Percentiles rank a stretch among this genome's conserved stretches.
phyloP scores from a whole-genome alignment of 441 rosid genomes.

The Capsella rubella region DNA sequence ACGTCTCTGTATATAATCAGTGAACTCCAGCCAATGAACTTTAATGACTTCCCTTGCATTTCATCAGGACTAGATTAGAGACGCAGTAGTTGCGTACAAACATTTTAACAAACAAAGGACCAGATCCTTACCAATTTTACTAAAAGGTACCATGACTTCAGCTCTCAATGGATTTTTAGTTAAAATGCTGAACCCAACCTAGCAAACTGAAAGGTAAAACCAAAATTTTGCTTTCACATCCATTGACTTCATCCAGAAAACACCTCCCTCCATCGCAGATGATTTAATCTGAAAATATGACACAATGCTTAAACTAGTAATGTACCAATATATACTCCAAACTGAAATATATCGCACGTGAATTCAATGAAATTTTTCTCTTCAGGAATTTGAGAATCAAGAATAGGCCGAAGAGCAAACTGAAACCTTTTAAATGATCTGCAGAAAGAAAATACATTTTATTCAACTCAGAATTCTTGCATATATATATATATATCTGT shows the following conservation, averaged over 20 bases:
- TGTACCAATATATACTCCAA: not conserved
- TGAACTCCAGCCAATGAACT: not conserved
- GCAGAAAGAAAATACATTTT: not conserved
- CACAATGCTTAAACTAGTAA: not conserved
- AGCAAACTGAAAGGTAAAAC: not conserved
- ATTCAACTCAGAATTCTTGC: not conserved
- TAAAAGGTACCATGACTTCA: not conserved
- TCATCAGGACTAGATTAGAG: not conserved
- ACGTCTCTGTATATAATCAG: not conserved
- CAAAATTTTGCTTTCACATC: slow-evolving; percentile 9
- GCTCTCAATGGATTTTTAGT: not conserved
- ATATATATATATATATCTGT: not conserved
- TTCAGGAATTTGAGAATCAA: not conserved
- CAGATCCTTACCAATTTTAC: not conserved
- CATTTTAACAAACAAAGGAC: not conserved
- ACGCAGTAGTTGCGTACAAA: not conserved
- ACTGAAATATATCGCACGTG: not conserved
- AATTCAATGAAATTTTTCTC: not conserved
- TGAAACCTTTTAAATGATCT: not conserved
- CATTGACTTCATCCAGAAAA: slow-evolving; percentile 1
- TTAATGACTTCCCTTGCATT: not conserved
- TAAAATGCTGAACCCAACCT: too few species aligned
- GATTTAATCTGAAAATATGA: not conserved
- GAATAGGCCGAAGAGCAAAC: not conserved
- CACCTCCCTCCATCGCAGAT: slow-evolving; percentile 5